Conservation (phyloP, 2,329 filamentous ascomycete genomes). For the Cercospora sp. region DNA sequence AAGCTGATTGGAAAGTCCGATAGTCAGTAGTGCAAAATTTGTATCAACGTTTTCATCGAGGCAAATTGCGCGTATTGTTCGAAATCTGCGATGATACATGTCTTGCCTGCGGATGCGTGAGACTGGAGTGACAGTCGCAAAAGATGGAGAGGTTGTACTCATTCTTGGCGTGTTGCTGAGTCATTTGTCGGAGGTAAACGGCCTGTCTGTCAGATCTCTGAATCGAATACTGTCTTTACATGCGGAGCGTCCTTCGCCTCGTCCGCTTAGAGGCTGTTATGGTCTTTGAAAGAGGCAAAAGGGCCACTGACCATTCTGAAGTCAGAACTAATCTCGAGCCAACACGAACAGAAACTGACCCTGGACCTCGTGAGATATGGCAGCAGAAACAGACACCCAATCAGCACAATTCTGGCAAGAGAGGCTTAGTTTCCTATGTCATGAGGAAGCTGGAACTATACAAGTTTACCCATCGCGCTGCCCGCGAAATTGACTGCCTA, state of each 20-base stretch:
- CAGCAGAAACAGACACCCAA: neutral
- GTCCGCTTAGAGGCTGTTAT: neutral
- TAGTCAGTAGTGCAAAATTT: neutral
- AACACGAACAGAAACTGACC: neutral
- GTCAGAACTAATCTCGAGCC: neutral
- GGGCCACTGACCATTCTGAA: neutral
- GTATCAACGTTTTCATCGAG: neutral
- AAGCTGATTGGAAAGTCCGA: neutral
- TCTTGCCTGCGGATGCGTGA: neutral
- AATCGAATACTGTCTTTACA: too few species aligned
- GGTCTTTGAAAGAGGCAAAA: neutral
- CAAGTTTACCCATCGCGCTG: neutral
- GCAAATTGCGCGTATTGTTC: neutral
- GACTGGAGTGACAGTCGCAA: neutral
- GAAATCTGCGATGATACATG: neutral
- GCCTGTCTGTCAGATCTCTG: too few species aligned
- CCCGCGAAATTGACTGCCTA: neutral
- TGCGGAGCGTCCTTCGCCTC: too few species aligned
- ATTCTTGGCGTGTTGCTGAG: neutral
- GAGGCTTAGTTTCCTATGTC: neutral
- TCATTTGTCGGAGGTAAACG: neutral
- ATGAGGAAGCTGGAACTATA: neutral
- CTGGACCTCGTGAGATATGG: neutral
- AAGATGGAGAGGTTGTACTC: neutral
- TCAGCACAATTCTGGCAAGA: neutral